These are phyloP conservation scores for Tricladium varicosporioides DNA, from an alignment of 2,329 filamentous ascomycete species.

Conservation along the genomic window DNA sequence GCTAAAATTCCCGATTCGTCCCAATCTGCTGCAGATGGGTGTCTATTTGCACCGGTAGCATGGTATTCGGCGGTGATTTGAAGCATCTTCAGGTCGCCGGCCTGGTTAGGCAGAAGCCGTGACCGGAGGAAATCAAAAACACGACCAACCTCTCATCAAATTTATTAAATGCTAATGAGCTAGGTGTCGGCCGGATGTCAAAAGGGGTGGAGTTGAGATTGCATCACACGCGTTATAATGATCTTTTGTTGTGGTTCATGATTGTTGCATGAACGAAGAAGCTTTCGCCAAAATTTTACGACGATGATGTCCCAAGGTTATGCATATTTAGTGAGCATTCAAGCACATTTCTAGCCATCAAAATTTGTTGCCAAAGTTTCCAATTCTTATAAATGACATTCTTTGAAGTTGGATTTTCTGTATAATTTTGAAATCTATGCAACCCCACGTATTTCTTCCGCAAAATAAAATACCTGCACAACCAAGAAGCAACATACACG, in stretches of 20 bases:
- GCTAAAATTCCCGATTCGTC: constrained; percentile 70
- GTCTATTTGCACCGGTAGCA: constrained; percentile 81
- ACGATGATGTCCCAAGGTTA: background rate
- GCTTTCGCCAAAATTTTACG: background rate
- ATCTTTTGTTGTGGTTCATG: background rate
- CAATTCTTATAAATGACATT: constrained; percentile 2
- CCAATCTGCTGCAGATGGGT: constrained; percentile 91
- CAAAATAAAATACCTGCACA: constrained; percentile 9
- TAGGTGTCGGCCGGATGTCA: background rate
- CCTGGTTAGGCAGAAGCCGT: constrained; percentile 1
- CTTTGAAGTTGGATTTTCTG: background rate
- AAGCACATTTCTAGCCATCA: no score
- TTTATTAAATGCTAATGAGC: no score
- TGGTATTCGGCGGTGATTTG: constrained; percentile 30
- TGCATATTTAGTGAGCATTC: background rate
- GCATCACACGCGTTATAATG: background rate
- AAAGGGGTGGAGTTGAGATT: background rate
- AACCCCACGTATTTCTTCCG: background rate
- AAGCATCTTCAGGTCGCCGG: constrained; percentile 22
- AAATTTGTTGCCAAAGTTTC: constrained; percentile 1
- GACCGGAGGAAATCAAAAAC: background rate
- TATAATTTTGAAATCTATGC: background rate
- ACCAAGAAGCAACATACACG: background rate
- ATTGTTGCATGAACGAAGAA: constrained; percentile 1
- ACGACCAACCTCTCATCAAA: background rate